These are phyloP conservation scores for Pseudogymnoascus sp. DNA, from an alignment of 2,329 filamentous ascomycete genomes.

Conservation along the genomic window DNA sequence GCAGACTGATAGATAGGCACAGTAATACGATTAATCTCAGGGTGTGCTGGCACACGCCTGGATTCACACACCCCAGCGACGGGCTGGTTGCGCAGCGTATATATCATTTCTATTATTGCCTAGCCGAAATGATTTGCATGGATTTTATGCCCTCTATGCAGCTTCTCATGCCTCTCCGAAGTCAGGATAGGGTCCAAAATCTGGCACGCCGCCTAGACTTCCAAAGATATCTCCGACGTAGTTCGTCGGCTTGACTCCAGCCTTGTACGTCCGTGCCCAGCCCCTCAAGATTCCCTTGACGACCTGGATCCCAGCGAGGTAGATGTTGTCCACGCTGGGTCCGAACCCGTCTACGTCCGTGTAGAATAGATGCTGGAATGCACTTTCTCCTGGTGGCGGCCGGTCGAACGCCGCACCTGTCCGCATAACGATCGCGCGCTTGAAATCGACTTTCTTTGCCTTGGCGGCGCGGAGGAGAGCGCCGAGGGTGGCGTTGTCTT, in stretches of 20 bases:
- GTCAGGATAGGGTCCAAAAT: constrained; percentile 48
- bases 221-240: constrained; percentile 69
- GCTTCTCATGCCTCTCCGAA: background rate
- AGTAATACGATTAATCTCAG: too few species aligned
- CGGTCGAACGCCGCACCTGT: constrained; percentile 67
- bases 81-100: too few species aligned
- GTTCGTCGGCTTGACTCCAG: constrained; percentile 52
- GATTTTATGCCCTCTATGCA: background rate
- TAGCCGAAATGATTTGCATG: too few species aligned
- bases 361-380: constrained; percentile 53
- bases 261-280: constrained; percentile 53
- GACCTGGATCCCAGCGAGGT: constrained; percentile 56
- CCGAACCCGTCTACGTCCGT: constrained; percentile 56
- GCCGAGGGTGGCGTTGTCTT: constrained; percentile 64
- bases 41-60: too few species aligned
- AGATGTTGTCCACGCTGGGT: constrained; percentile 60
- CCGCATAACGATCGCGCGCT: constrained; percentile 60
- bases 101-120: too few species aligned
- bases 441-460: constrained; percentile 55
- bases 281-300: constrained; percentile 53
- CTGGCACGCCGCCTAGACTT: constrained; percentile 55
- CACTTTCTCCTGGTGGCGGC: constrained; percentile 49
- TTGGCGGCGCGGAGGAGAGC: constrained; percentile 54
- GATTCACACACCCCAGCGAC: too few species aligned
- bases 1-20: too few species aligned